A percentile compares a stretch with the other conserved stretches of the same genome.
phyloP scores from a whole-genome alignment of 306 rosid species.

The Malus asiatica region DNA sequence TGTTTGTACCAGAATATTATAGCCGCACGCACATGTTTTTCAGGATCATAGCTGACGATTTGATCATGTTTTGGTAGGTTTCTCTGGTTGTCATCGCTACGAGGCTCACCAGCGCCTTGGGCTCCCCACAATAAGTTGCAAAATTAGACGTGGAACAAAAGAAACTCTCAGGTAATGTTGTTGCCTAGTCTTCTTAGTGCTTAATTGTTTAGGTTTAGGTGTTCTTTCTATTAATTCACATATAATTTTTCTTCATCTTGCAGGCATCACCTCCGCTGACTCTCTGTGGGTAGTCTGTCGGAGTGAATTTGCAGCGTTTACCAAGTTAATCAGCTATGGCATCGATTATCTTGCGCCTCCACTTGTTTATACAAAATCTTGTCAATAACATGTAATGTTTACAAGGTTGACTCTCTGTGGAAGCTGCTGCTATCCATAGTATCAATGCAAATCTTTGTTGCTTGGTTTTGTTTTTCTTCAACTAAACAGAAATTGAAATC shows the following conservation, averaged over 20 bases:
- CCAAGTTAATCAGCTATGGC: not conserved
- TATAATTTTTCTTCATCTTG: constrained; percentile 12
- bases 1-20: not conserved
- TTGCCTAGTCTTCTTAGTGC: not conserved
- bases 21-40: not conserved
- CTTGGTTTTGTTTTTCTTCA: not conserved
- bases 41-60: not conserved
- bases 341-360: not conserved
- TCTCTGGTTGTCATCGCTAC: constrained; percentile 91
- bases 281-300: not conserved
- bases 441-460: not conserved
- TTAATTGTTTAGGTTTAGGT: not conserved
- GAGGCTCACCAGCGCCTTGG: constrained; percentile 95
- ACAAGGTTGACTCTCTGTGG: not conserved
- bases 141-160: constrained; percentile 86
- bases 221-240: not conserved
- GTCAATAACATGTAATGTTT: not conserved
- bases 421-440: not conserved
- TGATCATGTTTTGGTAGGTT: constrained; percentile 37
- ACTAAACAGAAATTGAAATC: not conserved
- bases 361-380: not conserved
- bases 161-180: constrained; percentile 65
- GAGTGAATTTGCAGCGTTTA: not conserved
- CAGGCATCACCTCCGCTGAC: constrained; percentile 89
- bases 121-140: constrained; percentile 83